Base-by-base conservation (phyloP, 176 grass and related monocot species). In the Carex parvula region DNA sequence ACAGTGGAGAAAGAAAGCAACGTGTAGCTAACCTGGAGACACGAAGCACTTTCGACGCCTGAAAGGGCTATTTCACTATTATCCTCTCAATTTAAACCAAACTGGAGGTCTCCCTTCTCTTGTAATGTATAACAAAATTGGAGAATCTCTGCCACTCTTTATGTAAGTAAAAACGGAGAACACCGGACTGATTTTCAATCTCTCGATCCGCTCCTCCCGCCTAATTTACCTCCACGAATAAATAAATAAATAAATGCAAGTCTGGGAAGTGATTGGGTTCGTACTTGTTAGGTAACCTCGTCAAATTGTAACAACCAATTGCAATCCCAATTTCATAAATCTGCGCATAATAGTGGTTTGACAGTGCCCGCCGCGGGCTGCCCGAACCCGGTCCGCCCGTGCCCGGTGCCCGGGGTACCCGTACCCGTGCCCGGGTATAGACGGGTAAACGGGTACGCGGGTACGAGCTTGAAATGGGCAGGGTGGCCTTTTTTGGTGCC, bases 1-100 rank as follows among this genome's bases (percentile, higher is more conserved):
- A 55, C 21, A 56, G 22, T 56, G 50, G 18, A 9, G 61, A 9
- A 26, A 26, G 80, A 83, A 67, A 83, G 80, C 80, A 67, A 65
- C 57, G 39, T 83, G 80, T 67, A 68, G 80, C n/a, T 83, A 83
- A 83, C 80, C n/a, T 52, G 80, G 60, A 32, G 80, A 83, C 35
- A 83, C 60, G 41, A 83, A 83, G 44, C 80, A 83, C 21, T 77
- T 77, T 16, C 3, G 0, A 4, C 70, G 20, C 70, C 13, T 75
- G 21, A 54, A 14, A 14, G 15, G 66, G 3, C 8, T 18, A 39
- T 3, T 26, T 26, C 26, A 69, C 15, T 14, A 2, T 29, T 6
- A 8, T 15, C 20, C 3, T 53, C 70, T 75, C 44, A 21, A 52
- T 53, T 15, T 24, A 3, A 1, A 0, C 0, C 0, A 0, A 75